phyloP scores from a whole-genome alignment of 164 flowering plant species.

The Santalum album region DNA sequence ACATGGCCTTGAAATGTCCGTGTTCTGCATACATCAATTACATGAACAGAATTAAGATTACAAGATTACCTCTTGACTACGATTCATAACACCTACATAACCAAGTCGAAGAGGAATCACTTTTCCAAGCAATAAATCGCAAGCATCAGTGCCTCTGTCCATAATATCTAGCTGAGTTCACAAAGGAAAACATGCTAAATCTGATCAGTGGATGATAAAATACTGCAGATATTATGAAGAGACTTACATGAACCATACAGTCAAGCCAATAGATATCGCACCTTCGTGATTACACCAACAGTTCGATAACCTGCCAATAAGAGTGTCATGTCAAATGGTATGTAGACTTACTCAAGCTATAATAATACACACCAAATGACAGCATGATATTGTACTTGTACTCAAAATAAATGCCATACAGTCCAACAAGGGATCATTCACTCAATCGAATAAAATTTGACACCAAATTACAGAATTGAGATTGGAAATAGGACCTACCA shows the following conservation, averaged over 20 bases:
- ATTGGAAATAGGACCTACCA: slow-evolving; percentile 18
- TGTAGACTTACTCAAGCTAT: too few relatives aligned
- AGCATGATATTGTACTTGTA: too few relatives aligned
- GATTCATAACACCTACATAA: slow-evolving; percentile 48
- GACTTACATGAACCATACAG: background rate
- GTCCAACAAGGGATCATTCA: too few relatives aligned
- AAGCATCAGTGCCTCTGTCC: slow-evolving; percentile 55
- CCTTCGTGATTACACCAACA: slow-evolving; percentile 58
- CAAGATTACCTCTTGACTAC: slow-evolving; percentile 47
- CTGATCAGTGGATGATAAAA: too few relatives aligned
- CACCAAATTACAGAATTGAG: too few relatives aligned
- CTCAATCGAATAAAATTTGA: too few relatives aligned
- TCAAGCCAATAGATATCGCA: background rate
- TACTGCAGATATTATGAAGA: too few relatives aligned
- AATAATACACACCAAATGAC: too few relatives aligned
- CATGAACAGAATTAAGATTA: background rate
- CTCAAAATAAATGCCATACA: too few relatives aligned
- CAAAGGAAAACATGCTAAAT: too few relatives aligned
- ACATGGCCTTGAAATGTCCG: background rate
- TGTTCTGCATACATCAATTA: too few relatives aligned
- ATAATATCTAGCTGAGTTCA: slow-evolving; percentile 41
- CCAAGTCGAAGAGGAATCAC: slow-evolving; percentile 55
- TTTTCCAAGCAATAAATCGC: slow-evolving; percentile 47
- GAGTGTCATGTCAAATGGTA: background rate
- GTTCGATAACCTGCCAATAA: slow-evolving; percentile 37